A percentile compares a stretch with the other conserved stretches of the same genome.
phyloP scores from a whole-genome alignment of 169 alveolate genomes.

The Eimeria praecox region DNA sequence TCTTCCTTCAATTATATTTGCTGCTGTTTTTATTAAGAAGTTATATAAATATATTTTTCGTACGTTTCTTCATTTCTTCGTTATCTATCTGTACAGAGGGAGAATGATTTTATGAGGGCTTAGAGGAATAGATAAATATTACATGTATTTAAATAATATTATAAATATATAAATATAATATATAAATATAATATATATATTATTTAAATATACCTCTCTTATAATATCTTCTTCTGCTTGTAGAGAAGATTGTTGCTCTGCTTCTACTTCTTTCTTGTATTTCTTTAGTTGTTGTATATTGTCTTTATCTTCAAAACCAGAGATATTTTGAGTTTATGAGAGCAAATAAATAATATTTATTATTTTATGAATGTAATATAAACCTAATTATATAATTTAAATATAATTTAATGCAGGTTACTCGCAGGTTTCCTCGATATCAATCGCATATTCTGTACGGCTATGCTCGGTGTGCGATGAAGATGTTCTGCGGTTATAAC shows the following conservation, averaged over 20 bases:
- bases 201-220: not conserved
- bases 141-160: too few species aligned
- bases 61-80: not conserved
- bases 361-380: not conserved
- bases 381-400: not conserved
- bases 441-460: not conserved
- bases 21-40: not conserved
- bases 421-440: not conserved
- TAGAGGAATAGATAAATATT: too few species aligned
- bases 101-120: not conserved
- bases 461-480: not conserved
- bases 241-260: not conserved
- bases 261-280: not conserved
- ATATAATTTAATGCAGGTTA: too few species aligned
- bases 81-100: not conserved
- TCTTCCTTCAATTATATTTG: not conserved
- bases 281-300: not conserved
- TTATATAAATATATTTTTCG: too few species aligned
- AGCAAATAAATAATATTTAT: too few species aligned
- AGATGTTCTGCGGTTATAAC: not conserved
- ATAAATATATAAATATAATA: too few species aligned
- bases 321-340: too few species aligned
- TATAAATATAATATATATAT: too few species aligned
- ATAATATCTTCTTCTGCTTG: not conserved
- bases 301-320: not conserved